Evolutionary conservation across 192 early-diverging fungal genomes (phyloP).

Genomic region (Umbelopsis sp.): DNA sequence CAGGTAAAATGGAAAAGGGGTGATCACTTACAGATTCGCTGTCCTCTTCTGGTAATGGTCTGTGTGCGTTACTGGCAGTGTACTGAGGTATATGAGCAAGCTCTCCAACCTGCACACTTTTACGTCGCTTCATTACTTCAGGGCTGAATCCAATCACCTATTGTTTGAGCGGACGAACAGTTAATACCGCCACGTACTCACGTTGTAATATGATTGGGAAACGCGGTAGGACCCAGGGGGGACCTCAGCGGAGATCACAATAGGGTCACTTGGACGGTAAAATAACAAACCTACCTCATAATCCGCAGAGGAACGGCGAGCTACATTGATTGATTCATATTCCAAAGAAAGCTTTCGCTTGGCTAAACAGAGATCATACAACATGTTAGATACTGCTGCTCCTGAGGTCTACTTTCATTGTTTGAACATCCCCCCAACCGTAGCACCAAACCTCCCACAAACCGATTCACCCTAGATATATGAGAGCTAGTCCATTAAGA

Average conservation of each 20-base stretch:
- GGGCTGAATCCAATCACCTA: background rate
- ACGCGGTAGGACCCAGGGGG: background rate
- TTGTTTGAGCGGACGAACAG: background rate
- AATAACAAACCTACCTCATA: background rate
- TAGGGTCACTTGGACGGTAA: background rate
- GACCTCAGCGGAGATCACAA: background rate
- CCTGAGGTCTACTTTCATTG: background rate
- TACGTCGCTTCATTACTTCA: conserved; percentile 10
- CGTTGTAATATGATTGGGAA: background rate
- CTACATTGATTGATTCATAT: background rate
- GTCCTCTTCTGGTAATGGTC: background rate
- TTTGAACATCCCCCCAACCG: background rate
- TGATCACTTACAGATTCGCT: conserved; percentile 4
- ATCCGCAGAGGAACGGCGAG: conserved; percentile 15
- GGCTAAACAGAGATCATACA: background rate
- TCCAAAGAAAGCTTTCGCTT: conserved; percentile 13
- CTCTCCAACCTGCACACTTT: background rate
- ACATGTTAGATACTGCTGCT: background rate
- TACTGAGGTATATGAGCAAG: background rate
- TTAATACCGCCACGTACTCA: background rate
- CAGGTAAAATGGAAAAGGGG: background rate
- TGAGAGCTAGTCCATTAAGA: background rate
- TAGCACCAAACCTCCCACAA: background rate
- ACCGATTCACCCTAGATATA: background rate
- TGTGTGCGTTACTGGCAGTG: conserved; percentile 7